These are phyloP conservation scores for Phycomyces nitens DNA, from an alignment of 192 early-diverging fungal genomes.

Conservation along the genomic window DNA sequence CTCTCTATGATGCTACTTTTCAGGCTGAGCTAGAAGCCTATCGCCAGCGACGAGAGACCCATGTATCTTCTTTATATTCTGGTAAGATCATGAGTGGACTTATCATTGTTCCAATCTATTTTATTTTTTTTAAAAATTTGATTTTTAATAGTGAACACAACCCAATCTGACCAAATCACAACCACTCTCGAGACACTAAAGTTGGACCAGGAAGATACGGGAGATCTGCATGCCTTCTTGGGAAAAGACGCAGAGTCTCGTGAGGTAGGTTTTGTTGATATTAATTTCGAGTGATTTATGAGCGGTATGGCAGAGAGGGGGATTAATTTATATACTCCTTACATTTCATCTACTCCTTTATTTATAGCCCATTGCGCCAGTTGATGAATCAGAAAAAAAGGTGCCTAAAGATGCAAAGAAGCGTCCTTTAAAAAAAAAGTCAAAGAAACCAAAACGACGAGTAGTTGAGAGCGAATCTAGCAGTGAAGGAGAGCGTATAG, in stretches of 20 bases:
- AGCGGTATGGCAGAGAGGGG: not conserved
- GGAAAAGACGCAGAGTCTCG: not conserved
- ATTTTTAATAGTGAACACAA: not conserved
- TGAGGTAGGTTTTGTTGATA: not conserved
- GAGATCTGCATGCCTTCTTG: constrained; percentile 4
- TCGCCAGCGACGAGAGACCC: constrained; percentile 21
- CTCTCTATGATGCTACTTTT: constrained; percentile 33
- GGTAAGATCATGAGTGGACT: constrained; percentile 1
- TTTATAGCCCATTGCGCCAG: too few relatives aligned
- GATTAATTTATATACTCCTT: too few relatives aligned
- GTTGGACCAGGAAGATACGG: constrained; percentile 11
- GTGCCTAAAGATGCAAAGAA: not conserved
- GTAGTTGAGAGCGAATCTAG: not conserved
- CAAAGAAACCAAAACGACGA: not conserved
- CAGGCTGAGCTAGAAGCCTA: constrained; percentile 36
- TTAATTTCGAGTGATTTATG: not conserved
- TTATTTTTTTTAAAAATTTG: not conserved
- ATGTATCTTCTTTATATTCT: constrained; percentile 27
- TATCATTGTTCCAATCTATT: not conserved
- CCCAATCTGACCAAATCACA: not conserved
- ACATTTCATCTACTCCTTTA: too few relatives aligned
- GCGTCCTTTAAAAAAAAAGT: not conserved
- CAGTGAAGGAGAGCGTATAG: constrained; percentile 4
- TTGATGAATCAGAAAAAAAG: not conserved
- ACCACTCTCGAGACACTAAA: constrained; percentile 16